These are phyloP conservation scores for Phytophthora sansomeana DNA, from an alignment of 352 stramenopile species.

Conservation along the genomic window DNA sequence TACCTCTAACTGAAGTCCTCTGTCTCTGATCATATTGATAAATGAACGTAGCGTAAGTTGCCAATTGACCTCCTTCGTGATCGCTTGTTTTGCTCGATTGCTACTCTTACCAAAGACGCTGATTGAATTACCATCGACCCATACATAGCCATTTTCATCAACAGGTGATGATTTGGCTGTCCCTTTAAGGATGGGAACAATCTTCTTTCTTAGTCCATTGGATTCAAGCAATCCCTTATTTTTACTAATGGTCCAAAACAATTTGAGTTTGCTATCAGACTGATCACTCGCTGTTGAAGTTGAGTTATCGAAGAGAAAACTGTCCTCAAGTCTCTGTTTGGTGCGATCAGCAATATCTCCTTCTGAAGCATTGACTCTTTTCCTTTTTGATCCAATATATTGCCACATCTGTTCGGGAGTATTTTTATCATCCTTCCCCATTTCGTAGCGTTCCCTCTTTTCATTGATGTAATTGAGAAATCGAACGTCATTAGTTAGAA, in stretches of 20 bases:
- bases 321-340: constrained; percentile 13
- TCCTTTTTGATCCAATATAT: not conserved
- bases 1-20: constrained; percentile 7
- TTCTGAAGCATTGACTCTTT: no score
- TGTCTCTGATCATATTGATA: constrained; percentile 11
- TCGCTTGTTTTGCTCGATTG: constrained; percentile 2
- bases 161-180: constrained; percentile 7
- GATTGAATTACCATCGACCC: constrained; percentile 5
- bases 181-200: constrained; percentile 18
- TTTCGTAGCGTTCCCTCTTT: constrained; percentile 3
- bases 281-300: constrained; percentile 15
- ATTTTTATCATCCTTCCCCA: constrained; percentile 16
- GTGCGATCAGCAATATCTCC: no score
- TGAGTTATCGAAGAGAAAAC: constrained; percentile 19
- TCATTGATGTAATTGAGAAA: constrained; percentile 16
- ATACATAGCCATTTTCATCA: constrained; percentile 11
- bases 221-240: constrained; percentile 21
- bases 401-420: constrained; percentile 6
- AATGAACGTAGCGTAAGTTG: constrained; percentile 7
- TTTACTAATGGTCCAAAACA: constrained; percentile 9
- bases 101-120: constrained; percentile 11
- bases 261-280: constrained; percentile 2
- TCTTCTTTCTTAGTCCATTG: constrained; percentile 7
- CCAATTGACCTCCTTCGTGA: constrained; percentile 17
- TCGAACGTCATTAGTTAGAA: constrained; percentile 3